Evolutionary conservation across 129 eudicot genomes (phyloP).

Genomic region (Logfia minima): DNA sequence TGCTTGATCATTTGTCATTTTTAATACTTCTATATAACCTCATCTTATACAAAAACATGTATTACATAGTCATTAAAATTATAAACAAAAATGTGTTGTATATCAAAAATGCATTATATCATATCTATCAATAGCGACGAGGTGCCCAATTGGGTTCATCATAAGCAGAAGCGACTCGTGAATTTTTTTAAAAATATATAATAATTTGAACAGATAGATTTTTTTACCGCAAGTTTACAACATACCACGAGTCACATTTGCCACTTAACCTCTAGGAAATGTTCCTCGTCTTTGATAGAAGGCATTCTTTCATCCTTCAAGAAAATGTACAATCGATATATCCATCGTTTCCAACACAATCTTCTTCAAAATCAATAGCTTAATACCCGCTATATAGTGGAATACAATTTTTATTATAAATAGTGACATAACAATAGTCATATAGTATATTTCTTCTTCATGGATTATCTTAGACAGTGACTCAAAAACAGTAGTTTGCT

Average conservation of each 20-base stretch:
- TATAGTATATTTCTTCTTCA: too few species aligned
- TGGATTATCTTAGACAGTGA: too few species aligned
- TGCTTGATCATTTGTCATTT: constrained; percentile 13
- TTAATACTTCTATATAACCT: neutral
- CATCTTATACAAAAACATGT: neutral
- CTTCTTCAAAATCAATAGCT: neutral
- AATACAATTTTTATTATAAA: too few species aligned
- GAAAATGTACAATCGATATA: neutral
- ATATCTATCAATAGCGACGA: too few species aligned
- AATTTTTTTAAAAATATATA: too few species aligned
- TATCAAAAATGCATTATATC: too few species aligned
- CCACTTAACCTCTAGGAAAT: neutral
- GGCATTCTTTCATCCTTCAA: neutral
- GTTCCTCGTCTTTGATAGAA: neutral
- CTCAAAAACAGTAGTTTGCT: too few species aligned
- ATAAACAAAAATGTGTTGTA: too few species aligned
- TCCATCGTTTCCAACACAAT: neutral
- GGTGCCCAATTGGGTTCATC: too few species aligned
- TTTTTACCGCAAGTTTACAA: neutral
- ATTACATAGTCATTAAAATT: neutral
- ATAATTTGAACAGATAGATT: neutral
- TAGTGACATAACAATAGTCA: too few species aligned
- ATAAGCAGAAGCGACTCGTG: too few species aligned
- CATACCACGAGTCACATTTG: neutral
- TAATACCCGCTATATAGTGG: too few species aligned